A percentile compares a stretch with the other conserved stretches of the same genome.
Conservation (phyloP, 371 early-diverging fungal species). For the Neoconidiobolus thromboides region DNA sequence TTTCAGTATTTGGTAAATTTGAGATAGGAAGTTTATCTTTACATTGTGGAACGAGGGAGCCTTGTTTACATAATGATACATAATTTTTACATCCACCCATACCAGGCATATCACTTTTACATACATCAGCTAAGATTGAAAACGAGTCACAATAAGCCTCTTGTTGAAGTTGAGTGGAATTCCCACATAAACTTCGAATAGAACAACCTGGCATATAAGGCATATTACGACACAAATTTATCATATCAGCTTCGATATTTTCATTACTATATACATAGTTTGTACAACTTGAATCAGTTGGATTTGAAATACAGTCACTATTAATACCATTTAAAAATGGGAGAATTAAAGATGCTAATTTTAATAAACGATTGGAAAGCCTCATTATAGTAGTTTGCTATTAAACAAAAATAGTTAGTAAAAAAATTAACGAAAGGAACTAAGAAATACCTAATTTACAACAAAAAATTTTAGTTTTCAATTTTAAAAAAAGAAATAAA, state of each 20-base stretch:
- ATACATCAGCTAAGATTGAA: constrained; percentile 31
- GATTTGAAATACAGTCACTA: constrained; percentile 6
- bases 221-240: constrained; percentile 23
- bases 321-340: too few relatives aligned
- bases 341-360: too few relatives aligned
- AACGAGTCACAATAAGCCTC: constrained; percentile 26
- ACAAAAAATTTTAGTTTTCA: too few relatives aligned
- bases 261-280: constrained; percentile 16
- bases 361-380: too few relatives aligned
- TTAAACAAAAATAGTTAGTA: too few relatives aligned
- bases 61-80: constrained; percentile 7
- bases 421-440: too few relatives aligned
- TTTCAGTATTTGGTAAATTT: constrained; percentile 24
- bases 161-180: constrained; percentile 8
- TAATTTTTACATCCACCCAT: constrained; percentile 23
- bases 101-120: constrained; percentile 30
- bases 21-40: constrained; percentile 17
- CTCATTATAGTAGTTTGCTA: too few relatives aligned
- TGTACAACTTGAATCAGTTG: constrained; percentile 19
- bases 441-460: too few relatives aligned
- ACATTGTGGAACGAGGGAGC: constrained; percentile 19
- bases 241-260: constrained; percentile 15
- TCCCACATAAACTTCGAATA: constrained; percentile 17
- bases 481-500: too few relatives aligned
- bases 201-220: constrained; percentile 35